phyloP scores from a whole-genome alignment of 257 asterid species.

The Lycium ferocissimum region DNA sequence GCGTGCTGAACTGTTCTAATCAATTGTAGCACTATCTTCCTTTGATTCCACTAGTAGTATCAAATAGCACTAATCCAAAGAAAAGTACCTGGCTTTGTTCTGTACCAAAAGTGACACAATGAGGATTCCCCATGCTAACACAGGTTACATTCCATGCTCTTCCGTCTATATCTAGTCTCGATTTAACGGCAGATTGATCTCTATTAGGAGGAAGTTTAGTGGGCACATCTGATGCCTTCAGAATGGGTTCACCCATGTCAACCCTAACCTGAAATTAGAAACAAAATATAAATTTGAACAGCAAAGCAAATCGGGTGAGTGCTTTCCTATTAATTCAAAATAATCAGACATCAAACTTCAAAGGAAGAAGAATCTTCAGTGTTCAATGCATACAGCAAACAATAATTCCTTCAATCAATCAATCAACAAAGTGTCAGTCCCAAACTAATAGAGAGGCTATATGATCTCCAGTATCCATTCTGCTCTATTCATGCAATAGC shows the following conservation, averaged over 20 bases:
- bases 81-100: conserved; percentile 54
- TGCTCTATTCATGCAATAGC: neutral
- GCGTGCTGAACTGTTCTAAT: neutral
- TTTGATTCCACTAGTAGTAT: neutral
- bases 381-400: neutral
- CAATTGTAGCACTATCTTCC: neutral
- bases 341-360: conserved; percentile 4
- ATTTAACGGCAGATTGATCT: conserved; percentile 69
- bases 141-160: conserved; percentile 75
- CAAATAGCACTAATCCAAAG: conserved; percentile 8
- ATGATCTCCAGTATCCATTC: neutral
- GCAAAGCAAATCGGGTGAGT: neutral
- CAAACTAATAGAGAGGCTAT: neutral
- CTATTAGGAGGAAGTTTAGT: conserved; percentile 71
- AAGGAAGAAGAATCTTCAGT: neutral
- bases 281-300: neutral
- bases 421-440: neutral
- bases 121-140: conserved; percentile 96
- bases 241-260: conserved; percentile 94
- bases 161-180: conserved; percentile 67
- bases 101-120: conserved; percentile 72
- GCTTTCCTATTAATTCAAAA: neutral
- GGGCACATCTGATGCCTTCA: conserved; percentile 91
- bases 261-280: conserved; percentile 69
- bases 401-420: neutral